Base-by-base conservation (phyloP, 192 early-diverging fungal genomes). In the Obelidium mucronatum region DNA sequence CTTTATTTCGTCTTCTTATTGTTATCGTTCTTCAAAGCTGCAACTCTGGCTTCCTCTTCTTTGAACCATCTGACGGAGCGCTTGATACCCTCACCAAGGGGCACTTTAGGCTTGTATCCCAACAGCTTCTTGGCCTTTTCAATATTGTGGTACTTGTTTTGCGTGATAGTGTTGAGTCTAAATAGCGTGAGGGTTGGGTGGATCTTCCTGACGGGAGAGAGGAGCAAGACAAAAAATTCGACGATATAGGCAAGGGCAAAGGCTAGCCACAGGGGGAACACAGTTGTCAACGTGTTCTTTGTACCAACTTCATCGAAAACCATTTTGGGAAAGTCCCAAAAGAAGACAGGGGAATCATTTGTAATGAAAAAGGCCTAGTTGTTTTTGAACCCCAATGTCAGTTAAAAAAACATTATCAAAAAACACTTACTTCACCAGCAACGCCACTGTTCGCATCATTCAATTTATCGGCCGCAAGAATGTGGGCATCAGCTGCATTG, bases 101-200 rank as follows among this genome's bases (percentile, higher is more conserved):
- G 58, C 0, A 91, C 78, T 30, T 85, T 77, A 6, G 92, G 90
- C 68, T 78, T 80, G 81, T 93, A 93, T 1, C 91, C 91, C 37
- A 93, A 78, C 19, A 82, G 37, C 66, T 81, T 88, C 78, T 90
- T 93, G 48, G 97, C 96, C 84, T 96, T 96, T 48, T 78, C 80
- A 75, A 95, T 95, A 80, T 95, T 93, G 79, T 94, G 94, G 81
- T 94, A 96, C 52, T 96, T 90, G 65, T 93, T 92, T 35, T 83
- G 91, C 39, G 91, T 85, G 37, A 92, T 87, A 65, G 94, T 87
- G 66, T 91, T 92, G 42, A 98, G 89, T 35, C 93, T 78, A 44
- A 94, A 89, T 54, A 89, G 86, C 15, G 95, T 88, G 58, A 88
- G 92, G 11, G 95, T 90, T 1, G 94, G 93, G 48, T 94, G 90